A percentile compares a stretch with the other conserved stretches of the same genome.
phyloP scores from a whole-genome alignment of 306 rosid genomes.

The Cucurbita pepo region DNA sequence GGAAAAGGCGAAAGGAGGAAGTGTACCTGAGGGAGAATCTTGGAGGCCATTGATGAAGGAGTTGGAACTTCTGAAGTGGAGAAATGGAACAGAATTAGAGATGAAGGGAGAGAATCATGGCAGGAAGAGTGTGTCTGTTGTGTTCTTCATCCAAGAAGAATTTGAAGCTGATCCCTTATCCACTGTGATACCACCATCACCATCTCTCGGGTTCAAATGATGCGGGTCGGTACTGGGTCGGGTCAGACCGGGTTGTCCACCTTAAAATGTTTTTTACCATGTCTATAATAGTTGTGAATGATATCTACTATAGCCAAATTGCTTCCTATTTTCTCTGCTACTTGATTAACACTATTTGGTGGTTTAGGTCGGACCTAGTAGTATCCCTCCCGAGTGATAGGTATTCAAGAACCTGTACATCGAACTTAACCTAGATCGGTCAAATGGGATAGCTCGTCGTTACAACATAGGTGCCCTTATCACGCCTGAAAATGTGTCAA shows the following conservation, averaged over 20 bases:
- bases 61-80: conserved; percentile 6
- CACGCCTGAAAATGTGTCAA: no score
- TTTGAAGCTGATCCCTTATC: conserved; percentile 2
- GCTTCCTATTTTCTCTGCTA: no score
- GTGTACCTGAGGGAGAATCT: conserved; percentile 58
- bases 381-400: no score
- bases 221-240: neutral
- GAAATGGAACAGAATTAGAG: neutral
- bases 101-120: conserved; percentile 17
- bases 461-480: no score
- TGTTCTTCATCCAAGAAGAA: neutral
- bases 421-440: no score
- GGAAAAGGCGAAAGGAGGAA: neutral
- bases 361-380: no score
- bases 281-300: no score
- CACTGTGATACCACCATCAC: neutral
- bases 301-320: no score
- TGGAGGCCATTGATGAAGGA: conserved; percentile 39
- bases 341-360: no score
- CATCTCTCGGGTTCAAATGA: neutral
- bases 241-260: neutral
- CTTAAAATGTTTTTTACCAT: no score
- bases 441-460: no score
- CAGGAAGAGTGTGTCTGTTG: neutral
- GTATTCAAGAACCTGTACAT: no score